Conservation (phyloP, 2,329 filamentous ascomycete species). For the Verticillium klebahnii region DNA sequence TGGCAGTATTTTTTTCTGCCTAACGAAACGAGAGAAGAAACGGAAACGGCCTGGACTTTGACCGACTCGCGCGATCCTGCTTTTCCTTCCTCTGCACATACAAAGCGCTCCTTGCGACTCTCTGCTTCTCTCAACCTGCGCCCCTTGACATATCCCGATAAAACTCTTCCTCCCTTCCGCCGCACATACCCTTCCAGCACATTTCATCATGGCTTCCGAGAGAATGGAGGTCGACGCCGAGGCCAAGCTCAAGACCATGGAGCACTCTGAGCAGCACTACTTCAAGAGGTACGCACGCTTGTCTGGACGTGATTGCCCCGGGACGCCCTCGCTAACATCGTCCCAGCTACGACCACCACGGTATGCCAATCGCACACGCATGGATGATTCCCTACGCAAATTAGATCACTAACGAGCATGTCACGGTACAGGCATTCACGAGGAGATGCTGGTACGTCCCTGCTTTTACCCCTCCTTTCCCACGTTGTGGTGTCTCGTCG, state of each 20-base stretch:
- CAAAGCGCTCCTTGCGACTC: background rate
- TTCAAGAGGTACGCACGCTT: conserved; percentile 75
- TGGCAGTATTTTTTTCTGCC: background rate
- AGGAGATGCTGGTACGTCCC: conserved; percentile 82
- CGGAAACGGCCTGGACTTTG: background rate
- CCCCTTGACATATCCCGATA: background rate
- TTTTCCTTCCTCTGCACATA: background rate
- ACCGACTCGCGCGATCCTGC: background rate
- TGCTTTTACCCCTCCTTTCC: background rate
- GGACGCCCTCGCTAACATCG: conserved; percentile 12
- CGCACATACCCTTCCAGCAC: background rate
- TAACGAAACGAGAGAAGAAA: background rate
- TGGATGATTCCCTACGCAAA: too few relatives aligned
- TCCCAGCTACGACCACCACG: conserved; percentile 92
- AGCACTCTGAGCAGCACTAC: conserved; percentile 97
- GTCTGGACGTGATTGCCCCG: background rate
- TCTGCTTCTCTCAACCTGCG: background rate
- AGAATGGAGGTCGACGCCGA: conserved; percentile 58
- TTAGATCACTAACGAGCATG: background rate
- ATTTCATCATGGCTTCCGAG: conserved; percentile 35
- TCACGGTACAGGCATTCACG: conserved; percentile 70
- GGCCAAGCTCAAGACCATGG: conserved; percentile 65
- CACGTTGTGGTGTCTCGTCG: background rate
- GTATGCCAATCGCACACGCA: conserved; percentile 39
- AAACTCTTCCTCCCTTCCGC: background rate